Evolutionary conservation across 768 basidiomycete species (phyloP), one percentile per base, ranked within the genome.

Genomic region (Dendrothele bispora): DNA sequence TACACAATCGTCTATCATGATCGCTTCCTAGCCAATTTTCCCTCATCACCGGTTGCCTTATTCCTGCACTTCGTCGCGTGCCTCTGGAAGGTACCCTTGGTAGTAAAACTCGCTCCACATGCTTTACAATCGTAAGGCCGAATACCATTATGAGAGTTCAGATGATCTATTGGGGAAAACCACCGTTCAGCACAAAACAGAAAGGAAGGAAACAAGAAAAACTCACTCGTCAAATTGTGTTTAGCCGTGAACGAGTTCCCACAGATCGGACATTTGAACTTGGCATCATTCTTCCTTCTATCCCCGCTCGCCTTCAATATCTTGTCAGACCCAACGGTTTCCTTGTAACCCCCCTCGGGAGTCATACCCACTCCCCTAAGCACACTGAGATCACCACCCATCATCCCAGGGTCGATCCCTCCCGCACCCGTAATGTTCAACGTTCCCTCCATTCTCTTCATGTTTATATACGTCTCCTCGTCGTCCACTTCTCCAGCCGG

Each of bases 401-500:
- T n/a, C n/a, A n/a, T n/a, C n/a, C n/a, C n/a, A n/a, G n/a, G n/a
- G n/a, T n/a, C n/a, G n/a, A n/a, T n/a, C n/a, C n/a, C n/a, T n/a
- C n/a, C n/a, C n/a, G n/a, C n/a, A n/a, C n/a, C n/a, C n/a, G n/a
- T n/a, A n/a, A n/a, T n/a, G n/a, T n/a, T n/a, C n/a, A n/a, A n/a
- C n/a, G n/a, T n/a, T n/a, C n/a, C n/a, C n/a, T n/a, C 39, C 46
- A 47, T 47, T 15, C 38, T 47, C 15, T 29, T 30, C 25, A n/a
- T 29, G 7, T 39, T 36, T 22, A 28, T 36, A 47, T 39, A 39
- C 4, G 45, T n/a, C 27, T 38, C 37, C 10, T 34, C 44, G 35
- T 47, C 46, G 20, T 47, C 46, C 3, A 47, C 46, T 38, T 47
- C 46, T 11, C 39, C 37, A n/a, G 46, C 46, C 14, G 46, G 46